Conservation (phyloP, 176 grass and related monocot genomes). For the Lolium perenne region DNA sequence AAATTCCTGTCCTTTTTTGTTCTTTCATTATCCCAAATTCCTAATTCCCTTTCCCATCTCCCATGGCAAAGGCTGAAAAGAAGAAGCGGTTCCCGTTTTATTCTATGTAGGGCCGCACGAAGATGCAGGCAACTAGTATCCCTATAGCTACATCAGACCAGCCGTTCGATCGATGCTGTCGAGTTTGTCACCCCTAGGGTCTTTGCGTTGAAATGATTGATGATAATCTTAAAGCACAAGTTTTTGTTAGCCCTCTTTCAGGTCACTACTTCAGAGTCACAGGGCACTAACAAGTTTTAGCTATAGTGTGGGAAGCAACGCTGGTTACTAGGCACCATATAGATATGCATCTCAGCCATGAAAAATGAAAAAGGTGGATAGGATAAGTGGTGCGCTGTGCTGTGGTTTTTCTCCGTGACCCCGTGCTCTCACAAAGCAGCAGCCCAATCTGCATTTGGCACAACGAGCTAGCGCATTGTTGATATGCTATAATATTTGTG, state of each 20-base stretch:
- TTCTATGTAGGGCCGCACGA: too few relatives aligned
- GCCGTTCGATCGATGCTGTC: not conserved
- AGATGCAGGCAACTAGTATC: not conserved
- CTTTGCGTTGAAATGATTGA: conserved; percentile 7
- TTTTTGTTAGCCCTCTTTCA: not conserved
- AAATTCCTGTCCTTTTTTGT: not conserved
- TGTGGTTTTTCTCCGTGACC: conserved; percentile 23
- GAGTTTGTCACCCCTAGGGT: conserved; percentile 25
- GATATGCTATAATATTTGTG: conserved; percentile 36
- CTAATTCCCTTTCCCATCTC: conserved; percentile 34
- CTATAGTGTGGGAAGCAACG: conserved; percentile 36
- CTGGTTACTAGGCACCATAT: conserved; percentile 38
- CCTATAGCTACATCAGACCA: conserved; percentile 3
- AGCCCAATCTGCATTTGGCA: conserved; percentile 4
- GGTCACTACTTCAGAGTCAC: conserved; percentile 47
- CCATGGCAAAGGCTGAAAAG: conserved; percentile 38
- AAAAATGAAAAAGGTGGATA: not conserved
- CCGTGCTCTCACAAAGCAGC: conserved; percentile 27
- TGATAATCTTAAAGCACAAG: conserved; percentile 35
- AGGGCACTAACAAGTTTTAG: conserved; percentile 21
- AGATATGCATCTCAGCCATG: not conserved
- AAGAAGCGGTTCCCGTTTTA: conserved; percentile 28
- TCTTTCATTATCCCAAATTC: conserved; percentile 33
- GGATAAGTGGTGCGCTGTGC: conserved; percentile 32
- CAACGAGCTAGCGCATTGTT: conserved; percentile 28